Conservation (phyloP, 1,139 yeast species). For the Eremothecium coryli region DNA sequence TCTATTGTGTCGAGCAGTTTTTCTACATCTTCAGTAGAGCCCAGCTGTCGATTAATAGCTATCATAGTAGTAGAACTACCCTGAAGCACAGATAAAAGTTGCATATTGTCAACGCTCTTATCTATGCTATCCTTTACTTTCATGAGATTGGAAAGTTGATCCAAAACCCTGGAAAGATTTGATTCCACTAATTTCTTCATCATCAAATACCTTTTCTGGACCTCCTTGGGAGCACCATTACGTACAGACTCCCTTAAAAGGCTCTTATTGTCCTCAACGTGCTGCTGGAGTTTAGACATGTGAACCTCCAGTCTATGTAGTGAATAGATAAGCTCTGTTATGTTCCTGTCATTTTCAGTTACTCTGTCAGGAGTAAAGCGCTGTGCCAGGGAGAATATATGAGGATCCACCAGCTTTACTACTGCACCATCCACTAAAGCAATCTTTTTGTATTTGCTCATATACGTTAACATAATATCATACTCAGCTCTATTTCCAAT, state of each 20-base stretch:
- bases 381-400: constrained; percentile 2
- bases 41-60: constrained; percentile 28
- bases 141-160: constrained; percentile 34
- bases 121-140: constrained; percentile 38
- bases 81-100: constrained; percentile 34
- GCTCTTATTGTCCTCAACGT: constrained; percentile 1
- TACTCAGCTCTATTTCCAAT: constrained; percentile 8
- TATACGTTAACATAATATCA: constrained; percentile 17
- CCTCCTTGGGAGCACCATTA: constrained; percentile 11
- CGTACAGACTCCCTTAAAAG: constrained; percentile 9
- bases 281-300: constrained; percentile 1
- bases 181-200: constrained; percentile 29
- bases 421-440: constrained; percentile 13
- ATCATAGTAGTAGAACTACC: constrained; percentile 31
- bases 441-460: constrained; percentile 15
- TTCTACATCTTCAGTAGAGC: constrained; percentile 34
- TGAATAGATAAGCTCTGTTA: constrained; percentile 12
- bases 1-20: constrained; percentile 37
- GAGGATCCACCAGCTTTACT: constrained; percentile 18
- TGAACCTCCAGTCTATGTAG: constrained; percentile 4
- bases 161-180: constrained; percentile 31
- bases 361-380: constrained; percentile 12
- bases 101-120: constrained; percentile 39
- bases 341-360: constrained; percentile 29
- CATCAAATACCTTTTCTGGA: constrained; percentile 20